Evolutionary conservation across 2,329 filamentous ascomycete genomes (phyloP).

Genomic region (Colletotrichum chlorophyti): DNA sequence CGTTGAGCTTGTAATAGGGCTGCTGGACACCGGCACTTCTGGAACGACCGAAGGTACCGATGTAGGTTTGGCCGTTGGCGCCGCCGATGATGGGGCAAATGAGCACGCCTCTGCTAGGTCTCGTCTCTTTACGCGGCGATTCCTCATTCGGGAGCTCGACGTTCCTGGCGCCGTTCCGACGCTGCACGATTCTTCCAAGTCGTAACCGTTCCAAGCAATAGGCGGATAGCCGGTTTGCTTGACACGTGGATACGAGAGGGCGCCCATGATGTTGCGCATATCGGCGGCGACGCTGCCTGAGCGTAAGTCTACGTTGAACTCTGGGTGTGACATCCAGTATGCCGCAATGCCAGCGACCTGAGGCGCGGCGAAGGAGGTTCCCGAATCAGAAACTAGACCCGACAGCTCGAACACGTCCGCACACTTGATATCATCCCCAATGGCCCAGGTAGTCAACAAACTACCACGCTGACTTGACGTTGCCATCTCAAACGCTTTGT

Average conservation of each 20-base stretch:
- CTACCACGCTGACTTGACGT: not conserved
- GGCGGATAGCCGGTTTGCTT: not conserved
- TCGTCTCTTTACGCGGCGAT: no score
- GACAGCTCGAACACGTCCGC: not conserved
- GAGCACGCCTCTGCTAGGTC: no score
- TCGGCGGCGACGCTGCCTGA: not conserved
- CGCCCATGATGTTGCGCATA: not conserved
- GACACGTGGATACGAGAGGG: not conserved
- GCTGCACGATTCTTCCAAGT: no score
- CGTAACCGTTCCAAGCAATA: conserved; percentile 9
- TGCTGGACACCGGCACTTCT: no score
- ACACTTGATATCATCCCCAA: not conserved
- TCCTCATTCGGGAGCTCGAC: no score
- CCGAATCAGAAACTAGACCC: not conserved
- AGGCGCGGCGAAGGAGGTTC: conserved; percentile 2
- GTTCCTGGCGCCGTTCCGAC: no score
- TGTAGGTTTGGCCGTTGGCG: no score
- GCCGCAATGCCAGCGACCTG: not conserved
- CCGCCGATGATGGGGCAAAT: no score
- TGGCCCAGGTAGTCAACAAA: not conserved
- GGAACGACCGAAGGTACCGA: no score
- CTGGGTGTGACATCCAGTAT: conserved; percentile 7
- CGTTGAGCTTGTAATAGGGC: no score
- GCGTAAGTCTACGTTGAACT: not conserved
- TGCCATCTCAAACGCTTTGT: not conserved